These are phyloP conservation scores for Epicoccum nigrum DNA, from an alignment of 2,329 filamentous ascomycete genomes.

Conservation along the genomic window DNA sequence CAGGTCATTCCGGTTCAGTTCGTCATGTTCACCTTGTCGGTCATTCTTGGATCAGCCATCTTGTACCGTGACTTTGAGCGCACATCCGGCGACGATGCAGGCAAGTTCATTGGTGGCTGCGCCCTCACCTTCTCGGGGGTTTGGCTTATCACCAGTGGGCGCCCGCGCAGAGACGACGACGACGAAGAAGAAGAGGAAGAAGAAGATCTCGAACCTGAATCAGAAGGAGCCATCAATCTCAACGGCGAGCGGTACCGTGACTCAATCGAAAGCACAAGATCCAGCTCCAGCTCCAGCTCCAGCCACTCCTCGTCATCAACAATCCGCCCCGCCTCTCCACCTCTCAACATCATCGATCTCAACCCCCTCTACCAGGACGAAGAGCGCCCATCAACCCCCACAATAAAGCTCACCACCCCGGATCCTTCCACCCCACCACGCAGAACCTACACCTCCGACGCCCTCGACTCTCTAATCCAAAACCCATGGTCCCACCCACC, in stretches of 20 bases:
- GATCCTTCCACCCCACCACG: slow-evolving; percentile 19
- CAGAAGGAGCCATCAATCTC: slow-evolving; percentile 52
- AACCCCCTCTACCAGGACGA: slow-evolving; percentile 21
- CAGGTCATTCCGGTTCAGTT: slow-evolving; percentile 98
- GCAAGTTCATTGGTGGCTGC: slow-evolving; percentile 90
- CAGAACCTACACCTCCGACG: slow-evolving; percentile 11
- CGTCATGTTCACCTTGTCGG: slow-evolving; percentile 92
- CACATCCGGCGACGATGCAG: slow-evolving; percentile 72
- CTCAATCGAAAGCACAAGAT: slow-evolving; percentile 27
- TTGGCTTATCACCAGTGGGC: slow-evolving; percentile 93
- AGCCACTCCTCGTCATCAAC: slow-evolving; percentile 31
- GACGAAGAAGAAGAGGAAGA: slow-evolving; percentile 64
- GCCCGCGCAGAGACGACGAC: slow-evolving; percentile 44
- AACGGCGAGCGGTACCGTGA: slow-evolving; percentile 48
- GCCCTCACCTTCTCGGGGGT: slow-evolving; percentile 92
- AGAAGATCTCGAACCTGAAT: slow-evolving; percentile 53
- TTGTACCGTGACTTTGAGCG: slow-evolving; percentile 95
- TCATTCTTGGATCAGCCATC: slow-evolving; percentile 91
- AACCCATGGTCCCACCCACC: slow-evolving; percentile 39
- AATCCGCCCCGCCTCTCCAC: slow-evolving; percentile 31
- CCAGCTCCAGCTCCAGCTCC: slow-evolving; percentile 20
- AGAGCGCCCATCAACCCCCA: slow-evolving; percentile 33
- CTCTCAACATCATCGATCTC: slow-evolving; percentile 20
- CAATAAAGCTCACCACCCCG: slow-evolving; percentile 28
- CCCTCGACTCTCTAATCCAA: slow-evolving; percentile 29